Evolutionary conservation across 345 rosid species (phyloP).

Genomic region (Bruguiera parviflora): DNA sequence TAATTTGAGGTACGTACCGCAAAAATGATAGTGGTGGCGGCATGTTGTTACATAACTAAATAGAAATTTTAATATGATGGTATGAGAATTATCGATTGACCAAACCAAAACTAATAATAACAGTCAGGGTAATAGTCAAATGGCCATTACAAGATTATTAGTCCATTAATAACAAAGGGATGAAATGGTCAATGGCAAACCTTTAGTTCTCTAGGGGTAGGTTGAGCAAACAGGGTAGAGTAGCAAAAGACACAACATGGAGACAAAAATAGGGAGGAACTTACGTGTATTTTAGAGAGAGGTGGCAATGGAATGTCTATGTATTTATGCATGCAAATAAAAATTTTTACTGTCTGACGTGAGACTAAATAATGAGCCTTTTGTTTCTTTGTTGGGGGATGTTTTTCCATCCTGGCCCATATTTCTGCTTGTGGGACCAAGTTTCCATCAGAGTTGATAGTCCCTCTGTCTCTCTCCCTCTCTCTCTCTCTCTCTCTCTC

Average conservation of each 20-base stretch:
- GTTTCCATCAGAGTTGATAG: constrained; percentile 34
- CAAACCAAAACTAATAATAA: no score
- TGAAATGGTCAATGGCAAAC: background rate
- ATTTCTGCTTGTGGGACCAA: constrained; percentile 37
- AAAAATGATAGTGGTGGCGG: no score
- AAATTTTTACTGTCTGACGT: constrained; percentile 15
- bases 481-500: constrained; percentile 23
- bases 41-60: no score
- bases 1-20: no score
- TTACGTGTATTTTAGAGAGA: constrained; percentile 19
- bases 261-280: constrained; percentile 10
- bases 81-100: no score
- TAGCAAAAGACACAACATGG: background rate
- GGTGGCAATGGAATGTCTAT: background rate
- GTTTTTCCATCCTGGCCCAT: constrained; percentile 38
- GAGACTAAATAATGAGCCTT: constrained; percentile 22
- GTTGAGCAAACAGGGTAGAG: background rate
- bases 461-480: constrained; percentile 16
- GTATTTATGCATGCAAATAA: constrained; percentile 29
- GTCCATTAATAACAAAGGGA: background rate
- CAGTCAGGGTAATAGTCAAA: no score
- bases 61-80: no score
- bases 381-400: constrained; percentile 33
- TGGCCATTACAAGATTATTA: no score
- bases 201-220: background rate